Evolutionary conservation across 495 filamentous ascomycete genomes (phyloP).

Genomic region (Staphylotrichum longicolle): DNA sequence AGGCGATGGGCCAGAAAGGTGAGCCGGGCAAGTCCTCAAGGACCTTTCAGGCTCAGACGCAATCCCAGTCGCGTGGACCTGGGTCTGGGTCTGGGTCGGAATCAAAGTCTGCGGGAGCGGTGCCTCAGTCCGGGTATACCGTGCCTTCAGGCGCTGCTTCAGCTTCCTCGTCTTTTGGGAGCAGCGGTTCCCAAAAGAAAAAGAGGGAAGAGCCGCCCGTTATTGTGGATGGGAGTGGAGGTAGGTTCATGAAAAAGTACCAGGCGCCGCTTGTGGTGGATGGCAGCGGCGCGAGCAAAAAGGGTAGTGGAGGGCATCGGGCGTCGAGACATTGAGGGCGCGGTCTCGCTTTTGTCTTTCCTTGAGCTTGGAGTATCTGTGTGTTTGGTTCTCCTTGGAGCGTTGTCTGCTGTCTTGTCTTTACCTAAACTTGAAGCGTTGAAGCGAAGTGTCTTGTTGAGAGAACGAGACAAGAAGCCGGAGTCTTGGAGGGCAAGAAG

Average conservation of each 20-base stretch:
- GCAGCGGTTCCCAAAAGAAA: not conserved
- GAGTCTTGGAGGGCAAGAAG: too few species aligned
- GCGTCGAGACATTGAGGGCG: not conserved
- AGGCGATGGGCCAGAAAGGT: not conserved
- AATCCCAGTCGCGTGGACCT: not conserved
- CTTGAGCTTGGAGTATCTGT: not conserved
- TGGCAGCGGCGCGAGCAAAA: constrained; percentile 11
- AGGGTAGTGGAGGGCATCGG: not conserved
- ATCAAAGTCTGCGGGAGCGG: not conserved
- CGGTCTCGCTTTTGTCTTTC: not conserved
- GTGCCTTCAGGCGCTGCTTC: not conserved
- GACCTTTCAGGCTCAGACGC: not conserved
- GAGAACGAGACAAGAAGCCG: not conserved
- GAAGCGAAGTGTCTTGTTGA: too few species aligned
- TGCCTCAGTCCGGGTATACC: not conserved
- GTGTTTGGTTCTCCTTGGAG: too few species aligned
- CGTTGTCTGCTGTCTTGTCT: not conserved
- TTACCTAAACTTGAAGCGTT: not conserved
- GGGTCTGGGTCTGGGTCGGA: not conserved
- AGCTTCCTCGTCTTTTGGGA: not conserved
- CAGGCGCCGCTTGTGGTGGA: constrained; percentile 21
- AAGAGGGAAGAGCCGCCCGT: constrained; percentile 14
- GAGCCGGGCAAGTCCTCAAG: not conserved
- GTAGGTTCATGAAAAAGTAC: constrained; percentile 10
- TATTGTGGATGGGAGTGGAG: constrained; percentile 14